Conservation (phyloP, 192 early-diverging fungal species). For the Coemansia sp. region DNA sequence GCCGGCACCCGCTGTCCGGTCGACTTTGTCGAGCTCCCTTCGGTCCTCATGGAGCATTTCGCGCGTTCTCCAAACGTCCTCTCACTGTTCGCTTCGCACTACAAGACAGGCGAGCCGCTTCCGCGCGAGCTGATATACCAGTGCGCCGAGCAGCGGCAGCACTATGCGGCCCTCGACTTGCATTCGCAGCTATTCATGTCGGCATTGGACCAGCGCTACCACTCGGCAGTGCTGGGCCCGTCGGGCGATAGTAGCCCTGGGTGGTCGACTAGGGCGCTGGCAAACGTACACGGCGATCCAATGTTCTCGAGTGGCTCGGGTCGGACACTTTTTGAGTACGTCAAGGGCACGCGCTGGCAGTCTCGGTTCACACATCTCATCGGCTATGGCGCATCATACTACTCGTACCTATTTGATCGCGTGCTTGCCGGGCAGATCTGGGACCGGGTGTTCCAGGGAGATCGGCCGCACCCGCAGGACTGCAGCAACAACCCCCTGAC, state of each 20-base stretch:
- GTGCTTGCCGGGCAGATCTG: slow-evolving; percentile 75
- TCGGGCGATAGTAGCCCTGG: background rate
- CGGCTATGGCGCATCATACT: slow-evolving; percentile 90
- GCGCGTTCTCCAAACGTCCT: slow-evolving; percentile 68
- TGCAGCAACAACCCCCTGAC: slow-evolving; percentile 44
- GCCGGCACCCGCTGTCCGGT: slow-evolving; percentile 89
- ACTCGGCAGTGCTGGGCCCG: slow-evolving; percentile 52
- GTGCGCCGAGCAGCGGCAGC: slow-evolving; percentile 51
- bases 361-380: slow-evolving; percentile 87
- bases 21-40: slow-evolving; percentile 97
- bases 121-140: slow-evolving; percentile 51
- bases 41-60: slow-evolving; percentile 93
- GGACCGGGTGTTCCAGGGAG: slow-evolving; percentile 58
- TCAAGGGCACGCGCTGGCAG: slow-evolving; percentile 76
- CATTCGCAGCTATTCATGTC: slow-evolving; percentile 90
- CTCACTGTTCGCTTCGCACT: slow-evolving; percentile 66
- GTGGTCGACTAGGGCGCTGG: slow-evolving; percentile 51
- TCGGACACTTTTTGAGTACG: slow-evolving; percentile 62
- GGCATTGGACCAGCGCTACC: slow-evolving; percentile 85
- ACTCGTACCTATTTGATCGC: slow-evolving; percentile 88
- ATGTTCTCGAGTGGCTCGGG: slow-evolving; percentile 36
- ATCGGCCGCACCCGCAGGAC: slow-evolving; percentile 6
- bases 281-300: slow-evolving; percentile 52
- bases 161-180: slow-evolving; percentile 67
- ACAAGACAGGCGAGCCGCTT: slow-evolving; percentile 61